Base-by-base conservation (phyloP, 2,329 filamentous ascomycete species). In the Monilinia laxa region DNA sequence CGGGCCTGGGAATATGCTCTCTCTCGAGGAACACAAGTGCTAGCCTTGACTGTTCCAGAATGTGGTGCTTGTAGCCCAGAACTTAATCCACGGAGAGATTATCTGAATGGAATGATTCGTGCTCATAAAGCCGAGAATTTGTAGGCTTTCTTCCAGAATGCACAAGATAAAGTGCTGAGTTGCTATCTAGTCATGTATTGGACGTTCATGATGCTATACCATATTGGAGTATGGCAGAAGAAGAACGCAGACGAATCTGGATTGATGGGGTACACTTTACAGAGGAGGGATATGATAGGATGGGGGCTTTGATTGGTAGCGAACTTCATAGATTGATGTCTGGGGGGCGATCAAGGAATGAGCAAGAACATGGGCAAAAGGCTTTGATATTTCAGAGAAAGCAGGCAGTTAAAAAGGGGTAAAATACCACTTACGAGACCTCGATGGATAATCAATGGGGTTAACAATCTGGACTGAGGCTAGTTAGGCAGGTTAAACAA, bases 11-110 rank as follows among this genome's bases (percentile, higher is more conserved):
- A 79, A 54, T 75, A 84, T 2, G 79, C 83, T 1, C 78, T 88
- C 1, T 72, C 75, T 0, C 79, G 79, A 38, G 81, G 81, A 14
- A 79, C 80, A 71, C 85, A 85, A 67, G 83, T 90, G 11, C 81
- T 90, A 3, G 86, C 86, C 5, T 78, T 90, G 59, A 90, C 87
- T 0, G 80, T 90, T 2, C 86, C 85, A 0, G 87, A 89, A 70
- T 81, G 80, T 65, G 70, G 71, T 23, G 51, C 55, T 42, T 70
- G 68, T 31, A 10, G 64, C 71, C 31, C 72, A 71, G 28, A 69
- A 70, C 73, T 81, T 25, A 75, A 76, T 23, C 68, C 70, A 38
- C 75, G 72, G 47, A 78, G 85, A 7, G 75, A 80, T 31, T 72
- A 76, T 28, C 75, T 90, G 62, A 90, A 90, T 71, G 69, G 75